These are phyloP conservation scores for Penicillium pancosmium DNA, from an alignment of 495 filamentous ascomycete species.

Conservation along the genomic window DNA sequence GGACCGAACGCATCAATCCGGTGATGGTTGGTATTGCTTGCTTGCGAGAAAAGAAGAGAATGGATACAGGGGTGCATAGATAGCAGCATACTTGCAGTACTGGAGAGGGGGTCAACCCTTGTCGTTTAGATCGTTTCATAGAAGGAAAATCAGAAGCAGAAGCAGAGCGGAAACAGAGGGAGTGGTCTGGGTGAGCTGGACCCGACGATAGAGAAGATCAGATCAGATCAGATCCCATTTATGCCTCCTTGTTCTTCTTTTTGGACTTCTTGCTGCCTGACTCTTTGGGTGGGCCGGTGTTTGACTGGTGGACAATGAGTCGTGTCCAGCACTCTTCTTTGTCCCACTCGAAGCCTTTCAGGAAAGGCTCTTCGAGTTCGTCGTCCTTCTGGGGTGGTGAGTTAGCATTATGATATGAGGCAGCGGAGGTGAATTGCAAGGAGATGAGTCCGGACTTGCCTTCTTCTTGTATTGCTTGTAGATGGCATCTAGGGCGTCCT, in stretches of 20 bases:
- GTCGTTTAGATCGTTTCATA: conserved; percentile 14
- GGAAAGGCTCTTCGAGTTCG: conserved; percentile 77
- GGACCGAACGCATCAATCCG: neutral
- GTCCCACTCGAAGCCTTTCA: conserved; percentile 94
- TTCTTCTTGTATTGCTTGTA: conserved; percentile 94
- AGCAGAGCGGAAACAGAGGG: neutral
- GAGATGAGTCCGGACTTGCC: conserved; percentile 48
- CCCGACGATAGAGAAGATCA: neutral
- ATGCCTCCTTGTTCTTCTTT: conserved; percentile 55
- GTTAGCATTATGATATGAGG: neutral
- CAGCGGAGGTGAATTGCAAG: no score
- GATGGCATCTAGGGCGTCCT: conserved; percentile 91
- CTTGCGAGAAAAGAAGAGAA: neutral
- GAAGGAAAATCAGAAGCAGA: conserved; percentile 3
- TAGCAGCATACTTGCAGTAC: neutral
- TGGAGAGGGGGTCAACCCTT: conserved; percentile 18
- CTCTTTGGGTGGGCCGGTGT: conserved; percentile 56
- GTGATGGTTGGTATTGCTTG: neutral
- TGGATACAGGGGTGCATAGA: neutral
- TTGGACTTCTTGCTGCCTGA: conserved; percentile 69
- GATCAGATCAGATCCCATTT: conserved; percentile 8
- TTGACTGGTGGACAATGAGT: conserved; percentile 82
- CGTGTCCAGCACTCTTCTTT: conserved; percentile 78
- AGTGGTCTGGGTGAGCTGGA: neutral
- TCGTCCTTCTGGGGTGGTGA: conserved; percentile 70